Conservation (phyloP, 139 green algal species). For the Picochlorum sp. region DNA sequence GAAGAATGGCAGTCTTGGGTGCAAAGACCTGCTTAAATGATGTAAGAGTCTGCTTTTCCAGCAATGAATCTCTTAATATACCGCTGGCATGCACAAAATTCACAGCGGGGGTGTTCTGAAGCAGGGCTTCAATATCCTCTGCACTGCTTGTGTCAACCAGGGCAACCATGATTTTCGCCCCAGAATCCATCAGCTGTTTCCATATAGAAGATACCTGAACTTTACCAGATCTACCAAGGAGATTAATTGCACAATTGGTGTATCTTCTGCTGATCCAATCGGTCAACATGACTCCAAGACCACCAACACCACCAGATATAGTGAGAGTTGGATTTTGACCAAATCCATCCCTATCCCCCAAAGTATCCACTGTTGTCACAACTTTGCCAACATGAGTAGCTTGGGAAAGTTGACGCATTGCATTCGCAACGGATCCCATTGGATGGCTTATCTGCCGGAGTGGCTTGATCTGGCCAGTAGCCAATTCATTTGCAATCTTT, state of each 20-base stretch:
- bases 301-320: constrained; percentile 1
- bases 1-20: constrained; percentile 18
- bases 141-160: constrained; percentile 1
- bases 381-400: constrained; percentile 72
- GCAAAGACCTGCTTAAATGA: constrained; percentile 38
- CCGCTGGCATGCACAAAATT: constrained; percentile 63
- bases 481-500: constrained; percentile 22
- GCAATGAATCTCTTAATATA: constrained; percentile 54
- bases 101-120: constrained; percentile 1
- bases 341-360: too few species aligned
- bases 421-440: constrained; percentile 32
- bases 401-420: constrained; percentile 66
- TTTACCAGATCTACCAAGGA: constrained; percentile 12
- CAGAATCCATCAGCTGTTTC: neutral
- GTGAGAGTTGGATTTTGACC: neutral
- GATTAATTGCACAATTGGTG: neutral
- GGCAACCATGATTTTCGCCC: constrained; percentile 10
- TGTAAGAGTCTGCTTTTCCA: constrained; percentile 45
- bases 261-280: constrained; percentile 15
- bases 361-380: constrained; percentile 19
- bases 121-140: neutral
- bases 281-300: constrained; percentile 6
- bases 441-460: constrained; percentile 33
- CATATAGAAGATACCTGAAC: neutral
- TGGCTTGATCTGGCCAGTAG: constrained; percentile 26